Evolutionary conservation across 108 stramenopile species (phyloP), one percentile per base, ranked within the genome.

Genomic region (Cyclostephanos tholiformis): DNA sequence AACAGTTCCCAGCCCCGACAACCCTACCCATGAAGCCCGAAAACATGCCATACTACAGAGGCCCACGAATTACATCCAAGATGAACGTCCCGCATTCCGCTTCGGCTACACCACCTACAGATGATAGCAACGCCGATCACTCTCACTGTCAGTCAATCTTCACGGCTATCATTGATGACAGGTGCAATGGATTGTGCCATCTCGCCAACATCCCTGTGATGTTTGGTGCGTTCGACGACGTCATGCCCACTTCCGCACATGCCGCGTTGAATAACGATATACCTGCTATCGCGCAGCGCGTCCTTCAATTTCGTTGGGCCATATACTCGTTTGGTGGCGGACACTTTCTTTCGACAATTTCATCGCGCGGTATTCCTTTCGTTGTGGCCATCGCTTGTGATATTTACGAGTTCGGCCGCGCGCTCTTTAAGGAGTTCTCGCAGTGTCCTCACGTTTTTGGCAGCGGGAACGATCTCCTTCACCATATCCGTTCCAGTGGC

Each of bases 21-120:
- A 6, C 20, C 6, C 29, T 58, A n/a, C 25, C 57, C 6, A 58
- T 58, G 57, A 25, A 30, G 5, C 57, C 56, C 2, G 27, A 58
- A 13, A 58, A 58, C n/a, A 58, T 58, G 57, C 57, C 57, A 13
- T 58, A 58, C 57, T 58, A 58, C 10, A 7, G 5, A 29, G 27
- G 29, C 12, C 27, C 27, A 12, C 57, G 29, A 8, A 13, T 26
- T 26, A 29, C 57, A 11, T 4, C 57, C 2, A 9, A 22, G 25
- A 53, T 8, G 2, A 19, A 53, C 19, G 6, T 7, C 23, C 7
- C 52, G 1, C 7, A 2, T 6, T 53, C 52, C 2, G 52, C 2
- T 6, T 2, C 57, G 9, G 2, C 57, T n/a, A 53, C 20, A 6
- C 52, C 52, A 25, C 36, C 9, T 10, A 8, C 52, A 6, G 52